Base-by-base conservation (phyloP, 352 stramenopile species). In the Phytopythium mirpurense region DNA sequence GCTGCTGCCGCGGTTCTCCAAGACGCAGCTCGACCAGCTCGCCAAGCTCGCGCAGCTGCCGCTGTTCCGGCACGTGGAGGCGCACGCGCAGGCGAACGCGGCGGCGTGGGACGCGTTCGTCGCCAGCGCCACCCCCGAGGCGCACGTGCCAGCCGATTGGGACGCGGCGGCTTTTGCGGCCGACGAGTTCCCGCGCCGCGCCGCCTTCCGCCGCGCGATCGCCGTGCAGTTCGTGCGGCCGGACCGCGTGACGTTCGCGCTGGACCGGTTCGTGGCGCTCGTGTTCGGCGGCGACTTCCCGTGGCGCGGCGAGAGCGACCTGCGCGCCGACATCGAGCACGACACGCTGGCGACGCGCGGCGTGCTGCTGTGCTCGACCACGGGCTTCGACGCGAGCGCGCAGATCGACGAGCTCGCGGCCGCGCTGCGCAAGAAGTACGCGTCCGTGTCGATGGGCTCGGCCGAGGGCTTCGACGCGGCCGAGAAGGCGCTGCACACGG, bases 401-500 rank as follows among this genome's bases (percentile, higher is more conserved):
- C 90, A 97, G 57, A 96, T 99, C 54, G 96, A 99, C 57, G 80
- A 95, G 19, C 88, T 99, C 36, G 96, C 97, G 4, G 69, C 71
- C 16, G 75, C 81, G 44, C 60, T 96, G 53, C 76, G 90, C 43
- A 98, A 97, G 64, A 96, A 97, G 51, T 92, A 99, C 52, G 83
- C 93, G 47, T 96, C 90, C 21, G 93, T 99, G 23, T 97, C 98
- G 1, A 99, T 99, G 96, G 98, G 98, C 48, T 98, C 95, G 49
- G 71, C 83, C 1, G 97, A 99, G 75, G 96, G 96, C 26, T 99
- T 96, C 56, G 86, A 93, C 40, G 85, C 90, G 19, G 97, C 98
- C 4, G 96, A 99, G 58, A 96, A 93, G 55, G 80, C 95, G 16
- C 68, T 99, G 50, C 88, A 91, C 42, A 89, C 87, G 37, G 97